Evolutionary conservation across 306 rosid species (phyloP).

Genomic region (Vigna trinervia): DNA sequence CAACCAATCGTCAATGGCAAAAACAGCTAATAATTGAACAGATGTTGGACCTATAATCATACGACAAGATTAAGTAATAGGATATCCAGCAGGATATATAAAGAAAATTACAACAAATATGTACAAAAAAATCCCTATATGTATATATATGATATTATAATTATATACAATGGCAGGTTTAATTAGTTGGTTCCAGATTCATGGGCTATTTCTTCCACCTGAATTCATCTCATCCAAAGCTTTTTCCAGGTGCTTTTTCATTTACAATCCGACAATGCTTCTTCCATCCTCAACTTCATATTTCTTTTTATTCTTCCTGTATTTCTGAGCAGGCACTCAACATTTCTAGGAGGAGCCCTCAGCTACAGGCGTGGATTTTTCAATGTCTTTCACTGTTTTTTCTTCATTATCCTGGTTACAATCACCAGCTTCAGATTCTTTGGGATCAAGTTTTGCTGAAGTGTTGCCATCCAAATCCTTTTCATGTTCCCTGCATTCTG

Average conservation of each 20-base stretch:
- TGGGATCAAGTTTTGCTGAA: slow-evolving; percentile 15
- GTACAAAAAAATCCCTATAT: slow-evolving; percentile 41
- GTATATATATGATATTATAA: slow-evolving; percentile 2
- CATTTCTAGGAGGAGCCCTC: slow-evolving; percentile 33
- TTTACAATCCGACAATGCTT: slow-evolving; percentile 7
- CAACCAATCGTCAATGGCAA: slow-evolving; percentile 2
- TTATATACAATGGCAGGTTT: slow-evolving; percentile 38
- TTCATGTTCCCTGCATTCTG: slow-evolving; percentile 36
- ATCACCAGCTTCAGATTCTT: slow-evolving; percentile 43
- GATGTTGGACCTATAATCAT: slow-evolving; percentile 17
- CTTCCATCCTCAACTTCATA: slow-evolving; percentile 23
- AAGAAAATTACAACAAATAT: slow-evolving; percentile 42
- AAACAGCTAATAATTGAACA: slow-evolving; percentile 3
- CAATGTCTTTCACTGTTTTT: neutral
- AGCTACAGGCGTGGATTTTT: slow-evolving; percentile 22
- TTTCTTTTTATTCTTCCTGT: slow-evolving; percentile 32
- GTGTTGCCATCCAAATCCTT: slow-evolving; percentile 39
- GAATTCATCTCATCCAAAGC: slow-evolving; percentile 20
- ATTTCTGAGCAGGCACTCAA: neutral
- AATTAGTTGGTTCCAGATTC: slow-evolving; percentile 39
- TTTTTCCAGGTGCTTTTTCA: slow-evolving; percentile 9
- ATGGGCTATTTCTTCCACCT: slow-evolving; percentile 35
- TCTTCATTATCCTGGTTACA: slow-evolving; percentile 19
- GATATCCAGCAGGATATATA: neutral
- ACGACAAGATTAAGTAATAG: neutral